Percentiles rank a stretch among this genome's conserved stretches.
phyloP scores from a whole-genome alignment of 805 yeast genomes.

The Nakazawaea anatomiae region DNA sequence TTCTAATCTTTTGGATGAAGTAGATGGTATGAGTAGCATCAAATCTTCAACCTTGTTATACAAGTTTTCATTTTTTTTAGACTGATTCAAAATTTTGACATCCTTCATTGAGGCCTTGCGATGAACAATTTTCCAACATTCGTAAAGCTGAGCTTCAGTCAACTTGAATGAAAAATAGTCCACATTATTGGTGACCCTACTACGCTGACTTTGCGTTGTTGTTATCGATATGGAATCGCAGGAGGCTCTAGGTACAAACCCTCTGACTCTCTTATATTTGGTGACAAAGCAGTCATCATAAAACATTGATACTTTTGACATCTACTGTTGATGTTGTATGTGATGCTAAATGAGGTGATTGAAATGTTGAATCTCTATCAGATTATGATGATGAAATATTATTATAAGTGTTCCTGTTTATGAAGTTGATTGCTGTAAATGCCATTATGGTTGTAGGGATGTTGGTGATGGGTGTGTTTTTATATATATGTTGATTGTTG shows the following conservation, averaged over 20 bases:
- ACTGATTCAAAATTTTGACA: constrained; percentile 23
- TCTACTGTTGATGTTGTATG: background rate
- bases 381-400: background rate
- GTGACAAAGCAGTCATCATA: constrained; percentile 11
- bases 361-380: too few species aligned
- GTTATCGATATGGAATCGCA: background rate
- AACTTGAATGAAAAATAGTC: constrained; percentile 35
- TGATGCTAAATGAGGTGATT: too few species aligned
- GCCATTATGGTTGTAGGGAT: too few species aligned
- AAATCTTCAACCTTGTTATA: constrained; percentile 25
- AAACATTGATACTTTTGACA: background rate
- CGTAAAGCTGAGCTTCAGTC: constrained; percentile 28
- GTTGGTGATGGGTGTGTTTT: too few species aligned
- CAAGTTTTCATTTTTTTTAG: constrained; percentile 14
- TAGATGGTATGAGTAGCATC: constrained; percentile 27
- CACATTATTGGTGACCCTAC: constrained; percentile 16
- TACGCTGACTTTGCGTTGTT: background rate
- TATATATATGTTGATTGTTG: too few species aligned
- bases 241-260: constrained; percentile 5
- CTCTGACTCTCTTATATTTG: constrained; percentile 9
- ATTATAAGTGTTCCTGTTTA: too few species aligned
- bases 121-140: constrained; percentile 36
- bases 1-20: constrained; percentile 46
- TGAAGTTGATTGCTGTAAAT: too few species aligned
- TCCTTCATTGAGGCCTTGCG: constrained; percentile 29